Evolutionary conservation across 1,284 basidiomycete genomes (phyloP).

Genomic region (Microstroma glucosiphilum): DNA sequence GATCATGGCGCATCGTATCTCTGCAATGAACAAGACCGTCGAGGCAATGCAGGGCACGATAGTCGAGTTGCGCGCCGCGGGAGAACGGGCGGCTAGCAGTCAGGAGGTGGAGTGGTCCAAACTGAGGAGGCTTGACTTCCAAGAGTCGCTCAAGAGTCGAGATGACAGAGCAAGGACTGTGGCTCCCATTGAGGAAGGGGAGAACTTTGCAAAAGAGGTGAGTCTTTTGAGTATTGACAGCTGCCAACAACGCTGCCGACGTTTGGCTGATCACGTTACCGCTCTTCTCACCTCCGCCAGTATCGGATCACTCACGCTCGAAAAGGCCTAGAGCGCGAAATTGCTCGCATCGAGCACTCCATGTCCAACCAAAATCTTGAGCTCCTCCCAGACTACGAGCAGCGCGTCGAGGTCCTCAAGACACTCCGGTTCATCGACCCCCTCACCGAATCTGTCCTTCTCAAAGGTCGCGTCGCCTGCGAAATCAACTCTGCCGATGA

Average conservation of each 20-base stretch:
- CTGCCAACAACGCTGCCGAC: neutral
- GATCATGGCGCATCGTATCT: constrained; percentile 57
- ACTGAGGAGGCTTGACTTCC: constrained; percentile 80
- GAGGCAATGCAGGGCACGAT: constrained; percentile 13
- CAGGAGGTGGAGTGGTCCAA: constrained; percentile 66
- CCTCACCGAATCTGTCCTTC: constrained; percentile 77
- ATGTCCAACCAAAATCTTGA: constrained; percentile 95
- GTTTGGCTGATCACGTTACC: neutral
- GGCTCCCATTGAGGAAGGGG: constrained; percentile 22
- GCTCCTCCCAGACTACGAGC: constrained; percentile 92
- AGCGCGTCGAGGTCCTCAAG: constrained; percentile 82
- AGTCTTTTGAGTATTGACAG: constrained; percentile 40
- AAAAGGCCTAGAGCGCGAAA: constrained; percentile 66
- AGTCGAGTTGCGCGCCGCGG: constrained; percentile 2
- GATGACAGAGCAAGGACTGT: constrained; percentile 55
- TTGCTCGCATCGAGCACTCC: constrained; percentile 54
- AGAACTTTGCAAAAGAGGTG: constrained; percentile 65
- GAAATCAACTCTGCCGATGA: constrained; percentile 93
- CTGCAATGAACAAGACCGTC: constrained; percentile 55
- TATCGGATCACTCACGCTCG: constrained; percentile 69
- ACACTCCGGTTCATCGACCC: constrained; percentile 58
- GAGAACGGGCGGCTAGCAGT: neutral
- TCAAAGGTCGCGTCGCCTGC: constrained; percentile 96
- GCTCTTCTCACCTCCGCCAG: constrained; percentile 53
- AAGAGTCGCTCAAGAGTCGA: constrained; percentile 68